Base-by-base conservation (phyloP, 371 early-diverging fungal species). In the Syncephalis fuscata region DNA sequence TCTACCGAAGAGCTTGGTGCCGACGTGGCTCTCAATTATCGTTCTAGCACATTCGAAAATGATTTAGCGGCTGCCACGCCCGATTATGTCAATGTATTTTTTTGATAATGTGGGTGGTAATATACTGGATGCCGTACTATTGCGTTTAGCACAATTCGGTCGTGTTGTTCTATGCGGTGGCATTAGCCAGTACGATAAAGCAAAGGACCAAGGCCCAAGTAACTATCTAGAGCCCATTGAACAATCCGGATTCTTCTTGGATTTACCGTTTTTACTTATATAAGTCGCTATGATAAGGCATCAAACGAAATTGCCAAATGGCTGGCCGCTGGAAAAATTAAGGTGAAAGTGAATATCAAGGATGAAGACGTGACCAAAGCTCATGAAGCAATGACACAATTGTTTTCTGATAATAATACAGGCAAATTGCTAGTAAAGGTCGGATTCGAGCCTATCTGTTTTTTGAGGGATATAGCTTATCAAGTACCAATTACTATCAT, bases 361-460 rank as follows among this genome's bases (percentile, higher is more conserved):
- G 62, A 68, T 21, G 68, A 78, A n/a, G 92, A 90, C 10, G 66
- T 89, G 46, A 88, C 86, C 44, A 80, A 75, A 42, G 74, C 83
- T 7, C 88, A 88, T 10, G 60, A 68, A 37, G 87, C 83, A 1
- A 68, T 88, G 41, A 58, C 84, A 24, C 76, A 71, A 44, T 62
- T 92, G 52, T 68, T 87, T 51, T 70, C 73, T 45, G 88, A 88
- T 39, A 70, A 62, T 15, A 88, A 88, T 68, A 75, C 76, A 52
- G 92, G 92, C 51, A 91, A 91, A 72, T 70, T 76, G 62, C 59
- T 87, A 22, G 70, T 90, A 56, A 76, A 82, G 61, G 32, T 32
- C 32, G 32, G 32, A 32, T 11, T 11, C 4, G 32, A 32, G 11
- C 32, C 32, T 32, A n/a, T n/a, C n/a, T n/a, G n/a, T n/a, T n/a